Evolutionary conservation across 2,329 filamentous ascomycete species (phyloP).

Genomic region (Cladophialophora yegresii): DNA sequence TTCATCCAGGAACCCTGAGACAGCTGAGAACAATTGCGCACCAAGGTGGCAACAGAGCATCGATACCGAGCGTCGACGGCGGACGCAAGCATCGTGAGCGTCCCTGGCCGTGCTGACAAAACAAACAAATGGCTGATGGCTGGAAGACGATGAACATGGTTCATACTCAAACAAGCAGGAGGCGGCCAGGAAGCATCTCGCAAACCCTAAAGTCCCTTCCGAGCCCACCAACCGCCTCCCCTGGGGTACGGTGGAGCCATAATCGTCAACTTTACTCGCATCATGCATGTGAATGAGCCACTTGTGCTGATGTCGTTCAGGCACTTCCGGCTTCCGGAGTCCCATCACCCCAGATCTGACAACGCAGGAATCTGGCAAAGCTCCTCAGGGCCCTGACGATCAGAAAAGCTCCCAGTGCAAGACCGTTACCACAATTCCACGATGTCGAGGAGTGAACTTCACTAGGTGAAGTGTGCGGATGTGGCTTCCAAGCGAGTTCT

Average conservation of each 20-base stretch:
- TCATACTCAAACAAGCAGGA: neutral
- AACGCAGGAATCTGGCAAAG: neutral
- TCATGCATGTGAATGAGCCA: neutral
- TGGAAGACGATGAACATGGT: neutral
- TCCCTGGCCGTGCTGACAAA: neutral
- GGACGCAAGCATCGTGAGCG: neutral
- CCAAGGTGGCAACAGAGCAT: neutral
- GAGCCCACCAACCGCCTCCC: neutral
- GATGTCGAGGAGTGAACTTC: neutral
- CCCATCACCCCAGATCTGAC: neutral
- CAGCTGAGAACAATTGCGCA: neutral
- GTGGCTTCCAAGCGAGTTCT: neutral
- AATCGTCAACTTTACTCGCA: conserved; percentile 25
- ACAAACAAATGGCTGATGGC: neutral
- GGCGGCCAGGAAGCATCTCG: neutral
- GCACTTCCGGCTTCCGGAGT: neutral
- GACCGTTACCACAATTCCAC: neutral
- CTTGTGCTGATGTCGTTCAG: neutral
- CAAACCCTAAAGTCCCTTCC: conserved; percentile 4
- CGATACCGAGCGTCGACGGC: neutral
- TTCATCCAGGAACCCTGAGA: neutral
- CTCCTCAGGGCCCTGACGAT: neutral
- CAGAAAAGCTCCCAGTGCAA: neutral
- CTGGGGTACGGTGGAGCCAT: conserved; percentile 20
- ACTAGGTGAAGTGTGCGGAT: neutral